Base-by-base conservation (phyloP, 129 eudicot genomes). In the Artemisia argyi region DNA sequence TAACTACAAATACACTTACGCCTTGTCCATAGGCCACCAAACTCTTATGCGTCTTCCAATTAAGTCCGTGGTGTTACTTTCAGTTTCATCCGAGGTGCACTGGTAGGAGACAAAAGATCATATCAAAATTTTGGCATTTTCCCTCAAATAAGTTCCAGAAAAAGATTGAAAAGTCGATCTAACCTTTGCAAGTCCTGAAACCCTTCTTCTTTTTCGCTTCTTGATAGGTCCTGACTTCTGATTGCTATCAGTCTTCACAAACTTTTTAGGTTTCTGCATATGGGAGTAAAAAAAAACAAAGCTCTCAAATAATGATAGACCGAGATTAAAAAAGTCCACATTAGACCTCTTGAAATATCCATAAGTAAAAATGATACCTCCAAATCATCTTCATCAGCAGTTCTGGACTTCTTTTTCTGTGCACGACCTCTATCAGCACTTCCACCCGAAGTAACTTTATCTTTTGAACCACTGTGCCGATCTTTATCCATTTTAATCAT, bases 11-110 rank as follows among this genome's bases (percentile, higher is more conserved):
- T 17, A 22, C 46, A 88, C 97, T 85, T 81, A 94, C 99, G 65
- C 71, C 83, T 90, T 94, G 77, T 94, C 99, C 85, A 94, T 79
- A 28, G 99, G 99, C 99, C 99, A 94, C 99, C 99, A 94, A 59
- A 94, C 81, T 75, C 79, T 86, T 76, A 94, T 81, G 65, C 87
- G 88, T 78, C 82, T 78, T 19, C 85, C 97, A 73, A 90, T 80
- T 82, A 94, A 87, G 77, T 94, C 94, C 4, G 73, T 73, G 15
- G 77, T 61, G 26, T 76, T 73, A 62, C 56, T 76, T 79, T 65
- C 85, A 42, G 52, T 71, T 64, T 81, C 91, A 79, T 77, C 83
- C 35, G 80, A 61, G 44, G 93, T 81, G 85, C 97, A 88, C 97
- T 94, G 83, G 58, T 62, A 55, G 18, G 50, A 18, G 52, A 53